A percentile compares a stretch with the other conserved stretches of the same genome.
Evolutionary conservation across 2,329 filamentous ascomycete genomes (phyloP).

Genomic region (Diaporthe aspalathi): DNA sequence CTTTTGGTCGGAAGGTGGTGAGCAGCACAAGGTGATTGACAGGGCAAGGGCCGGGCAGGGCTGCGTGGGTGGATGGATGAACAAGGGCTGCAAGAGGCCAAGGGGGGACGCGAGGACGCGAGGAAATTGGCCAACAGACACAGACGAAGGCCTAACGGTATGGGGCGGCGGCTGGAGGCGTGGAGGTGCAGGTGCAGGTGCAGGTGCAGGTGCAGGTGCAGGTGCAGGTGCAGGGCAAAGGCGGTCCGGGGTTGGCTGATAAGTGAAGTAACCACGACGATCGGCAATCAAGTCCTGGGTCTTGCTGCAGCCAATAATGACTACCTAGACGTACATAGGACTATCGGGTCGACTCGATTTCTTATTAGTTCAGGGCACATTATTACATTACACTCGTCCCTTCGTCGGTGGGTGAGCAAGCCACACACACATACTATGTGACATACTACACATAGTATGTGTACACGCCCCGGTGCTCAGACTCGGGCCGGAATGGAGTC

Average conservation of each 20-base stretch:
- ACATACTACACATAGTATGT: no score
- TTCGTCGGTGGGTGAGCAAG: conserved; percentile 24
- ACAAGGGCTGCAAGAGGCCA: no score
- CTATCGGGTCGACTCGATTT: no score
- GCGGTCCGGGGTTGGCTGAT: conserved; percentile 10
- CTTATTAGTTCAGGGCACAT: not conserved
- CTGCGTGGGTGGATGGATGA: not conserved
- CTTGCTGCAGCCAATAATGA: conserved; percentile 13
- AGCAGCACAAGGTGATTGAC: not conserved
- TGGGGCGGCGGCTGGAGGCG: conserved; percentile 22
- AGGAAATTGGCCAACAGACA: conserved; percentile 27
- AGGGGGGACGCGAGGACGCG: no score
- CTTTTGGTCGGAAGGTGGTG: conserved; percentile 19
- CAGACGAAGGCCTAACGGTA: conserved; percentile 26
- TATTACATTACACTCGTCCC: conserved; percentile 6
- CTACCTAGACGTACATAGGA: no score
- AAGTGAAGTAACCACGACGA: conserved; percentile 23
- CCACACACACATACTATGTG: not conserved
- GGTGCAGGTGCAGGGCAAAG: conserved; percentile 4
- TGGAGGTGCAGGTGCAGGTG: not conserved
- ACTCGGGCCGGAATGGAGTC: not conserved
- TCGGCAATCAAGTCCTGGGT: no score
- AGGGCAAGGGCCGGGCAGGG: not conserved
- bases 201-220: not conserved
- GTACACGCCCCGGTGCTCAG: conserved; percentile 13